phyloP scores from a whole-genome alignment of 2,329 filamentous ascomycete species.

The Penicillium fuscoglaucum region DNA sequence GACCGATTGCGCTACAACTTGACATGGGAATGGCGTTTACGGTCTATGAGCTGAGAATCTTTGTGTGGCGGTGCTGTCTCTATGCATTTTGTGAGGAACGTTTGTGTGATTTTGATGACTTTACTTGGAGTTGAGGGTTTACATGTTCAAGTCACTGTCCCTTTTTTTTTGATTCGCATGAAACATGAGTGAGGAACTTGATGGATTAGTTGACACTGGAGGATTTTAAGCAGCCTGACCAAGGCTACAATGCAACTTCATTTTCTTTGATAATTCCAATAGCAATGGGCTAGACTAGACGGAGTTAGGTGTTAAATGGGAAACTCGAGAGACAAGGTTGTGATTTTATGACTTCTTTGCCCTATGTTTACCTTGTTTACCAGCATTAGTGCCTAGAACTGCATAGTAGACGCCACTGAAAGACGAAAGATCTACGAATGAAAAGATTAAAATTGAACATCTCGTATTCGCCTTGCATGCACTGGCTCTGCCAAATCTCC shows the following conservation, averaged over 20 bases:
- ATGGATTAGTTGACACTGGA: not conserved
- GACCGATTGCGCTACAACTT: not conserved
- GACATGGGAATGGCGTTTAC: slow-evolving; percentile 2
- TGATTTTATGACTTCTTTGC: not conserved
- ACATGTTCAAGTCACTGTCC: not conserved
- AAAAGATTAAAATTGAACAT: not conserved
- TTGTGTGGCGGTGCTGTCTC: not conserved
- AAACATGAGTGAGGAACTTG: not conserved
- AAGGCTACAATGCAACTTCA: not conserved
- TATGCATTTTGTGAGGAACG: slow-evolving; percentile 1
- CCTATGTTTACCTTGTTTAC: not conserved
- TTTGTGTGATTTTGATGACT: not conserved
- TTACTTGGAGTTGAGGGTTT: not conserved
- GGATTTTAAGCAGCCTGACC: not conserved
- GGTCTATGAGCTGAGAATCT: not conserved
- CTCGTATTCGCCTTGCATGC: slow-evolving; percentile 6
- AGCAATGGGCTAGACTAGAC: not conserved
- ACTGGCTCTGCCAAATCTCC: slow-evolving; percentile 20
- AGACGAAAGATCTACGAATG: not conserved
- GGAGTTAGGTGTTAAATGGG: not conserved
- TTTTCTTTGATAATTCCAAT: not conserved
- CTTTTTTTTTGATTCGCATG: not conserved
- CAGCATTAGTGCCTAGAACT: no score
- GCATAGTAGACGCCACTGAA: not conserved
- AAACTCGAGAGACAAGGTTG: not conserved